Base-by-base conservation (phyloP, 495 filamentous ascomycete species). In the Penicillium pulvis region DNA sequence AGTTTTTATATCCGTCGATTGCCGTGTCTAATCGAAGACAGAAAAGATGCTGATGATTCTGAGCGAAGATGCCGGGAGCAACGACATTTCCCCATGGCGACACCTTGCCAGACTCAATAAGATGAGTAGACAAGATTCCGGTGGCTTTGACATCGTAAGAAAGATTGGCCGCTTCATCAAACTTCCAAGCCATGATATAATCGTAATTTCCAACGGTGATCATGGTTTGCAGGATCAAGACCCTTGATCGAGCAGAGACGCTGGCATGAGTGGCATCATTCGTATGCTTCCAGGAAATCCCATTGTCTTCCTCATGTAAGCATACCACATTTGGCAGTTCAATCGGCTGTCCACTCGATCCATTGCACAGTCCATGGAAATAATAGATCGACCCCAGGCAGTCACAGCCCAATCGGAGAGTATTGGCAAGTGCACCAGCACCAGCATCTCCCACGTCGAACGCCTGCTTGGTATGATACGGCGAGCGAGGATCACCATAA, bases 1-100 rank as follows among this genome's bases (percentile, higher is more conserved):
- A 79, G 69, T 92, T 93, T 23, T 72, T 61, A 51, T 83, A 79
- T 1, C 92, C 93, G 55, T 90, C 92, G 48, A 97, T 77, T 44
- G 83, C 80, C 0, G 93, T 92, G 70, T 97, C 92, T 7, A 97
- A 82, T 23, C 93, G 90, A 0, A 96, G 84, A 19, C 82, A 89
- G 77, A 97, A 94, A 57, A 96, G 87, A 72, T 97, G 93, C 64
- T 97, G 93, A 64, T 97, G 93, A 61, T 88, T 82, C 53, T 85
- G 75, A 0, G 82, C 91, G 4, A 96, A 76, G 3, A 92, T 91
- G 0, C 93, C 93, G 0, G 91, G 91, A 54, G 90, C 88, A 9
- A 97, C 90, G 41, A 91, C 75, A 1, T 91, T 97, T 26, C 93
- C 93, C 73, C 86, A 96, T 24, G 81, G 86, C 1, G 72, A 66